Conservation (phyloP, 306 rosid genomes). For the Albizia julibrissin region DNA sequence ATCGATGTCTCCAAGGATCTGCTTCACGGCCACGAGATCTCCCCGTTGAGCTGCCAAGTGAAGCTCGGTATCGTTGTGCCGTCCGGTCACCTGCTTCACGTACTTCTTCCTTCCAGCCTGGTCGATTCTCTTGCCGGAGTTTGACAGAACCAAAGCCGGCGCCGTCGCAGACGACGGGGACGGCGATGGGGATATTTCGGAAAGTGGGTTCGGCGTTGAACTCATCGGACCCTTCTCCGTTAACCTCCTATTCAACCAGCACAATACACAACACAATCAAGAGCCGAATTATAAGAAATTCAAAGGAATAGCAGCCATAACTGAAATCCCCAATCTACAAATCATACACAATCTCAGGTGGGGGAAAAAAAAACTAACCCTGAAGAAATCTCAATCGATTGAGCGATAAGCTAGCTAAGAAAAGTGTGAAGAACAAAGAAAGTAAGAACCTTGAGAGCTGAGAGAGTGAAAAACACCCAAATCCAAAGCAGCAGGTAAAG, state of each 20-base stretch:
- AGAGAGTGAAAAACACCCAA: neutral
- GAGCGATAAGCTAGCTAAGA: neutral
- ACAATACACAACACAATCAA: neutral
- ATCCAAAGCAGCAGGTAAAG: neutral
- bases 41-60: slow-evolving; percentile 97
- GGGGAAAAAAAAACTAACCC: neutral
- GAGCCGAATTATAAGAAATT: neutral
- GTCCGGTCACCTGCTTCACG: slow-evolving; percentile 96
- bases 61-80: slow-evolving; percentile 95
- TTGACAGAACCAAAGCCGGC: slow-evolving; percentile 90
- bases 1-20: slow-evolving; percentile 76
- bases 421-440: neutral
- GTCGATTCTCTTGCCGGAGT: slow-evolving; percentile 94
- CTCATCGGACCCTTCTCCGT: slow-evolving; percentile 43
- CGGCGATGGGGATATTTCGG: slow-evolving; percentile 64
- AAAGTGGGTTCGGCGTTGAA: slow-evolving; percentile 42
- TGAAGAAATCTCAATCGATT: neutral
- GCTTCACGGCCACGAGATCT: slow-evolving; percentile 84
- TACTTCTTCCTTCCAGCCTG: slow-evolving; percentile 97
- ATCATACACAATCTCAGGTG: neutral
- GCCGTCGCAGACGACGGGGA: slow-evolving; percentile 85
- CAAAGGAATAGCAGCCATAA: neutral
- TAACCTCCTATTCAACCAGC: slow-evolving; percentile 35
- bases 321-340: neutral
- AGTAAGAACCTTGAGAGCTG: slow-evolving; percentile 1